Conservation (phyloP, 2,329 filamentous ascomycete species). For the Bimuria novae-zelandiae region DNA sequence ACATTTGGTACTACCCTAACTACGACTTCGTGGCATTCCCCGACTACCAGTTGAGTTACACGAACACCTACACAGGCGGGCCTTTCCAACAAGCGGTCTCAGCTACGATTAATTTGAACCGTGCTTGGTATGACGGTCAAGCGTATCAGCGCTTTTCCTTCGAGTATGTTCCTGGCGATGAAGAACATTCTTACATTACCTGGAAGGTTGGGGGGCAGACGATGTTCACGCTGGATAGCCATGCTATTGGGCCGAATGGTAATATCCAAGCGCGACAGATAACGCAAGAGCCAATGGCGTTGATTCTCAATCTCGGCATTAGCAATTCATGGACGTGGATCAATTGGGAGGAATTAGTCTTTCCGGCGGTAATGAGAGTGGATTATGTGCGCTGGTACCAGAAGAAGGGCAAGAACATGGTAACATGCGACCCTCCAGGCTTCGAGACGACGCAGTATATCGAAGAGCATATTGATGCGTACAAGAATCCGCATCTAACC, state of each 20-base stretch:
- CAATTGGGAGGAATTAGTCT: slow-evolving; percentile 50
- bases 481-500: slow-evolving; percentile 57
- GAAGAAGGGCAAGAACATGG: slow-evolving; percentile 50
- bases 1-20: slow-evolving; percentile 58
- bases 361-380: slow-evolving; percentile 58
- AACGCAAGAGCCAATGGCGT: slow-evolving; percentile 59
- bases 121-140: slow-evolving; percentile 59
- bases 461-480: slow-evolving; percentile 52
- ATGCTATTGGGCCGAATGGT: slow-evolving; percentile 59
- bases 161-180: slow-evolving; percentile 58
- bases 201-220: slow-evolving; percentile 60
- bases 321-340: slow-evolving; percentile 57
- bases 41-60: slow-evolving; percentile 52
- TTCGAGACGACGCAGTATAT: slow-evolving; percentile 60
- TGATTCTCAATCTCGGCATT: slow-evolving; percentile 59
- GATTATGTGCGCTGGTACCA: slow-evolving; percentile 63
- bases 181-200: slow-evolving; percentile 51
- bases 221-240: slow-evolving; percentile 57
- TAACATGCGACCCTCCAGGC: slow-evolving; percentile 61
- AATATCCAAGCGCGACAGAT: slow-evolving; percentile 56
- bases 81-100: slow-evolving; percentile 62
- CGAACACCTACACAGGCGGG: slow-evolving; percentile 60
- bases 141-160: slow-evolving; percentile 61
- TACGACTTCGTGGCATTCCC: slow-evolving; percentile 58
- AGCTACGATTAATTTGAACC: slow-evolving; percentile 60